Conservation (phyloP, 2,329 filamentous ascomycete species). For the Fusarium palustre region DNA sequence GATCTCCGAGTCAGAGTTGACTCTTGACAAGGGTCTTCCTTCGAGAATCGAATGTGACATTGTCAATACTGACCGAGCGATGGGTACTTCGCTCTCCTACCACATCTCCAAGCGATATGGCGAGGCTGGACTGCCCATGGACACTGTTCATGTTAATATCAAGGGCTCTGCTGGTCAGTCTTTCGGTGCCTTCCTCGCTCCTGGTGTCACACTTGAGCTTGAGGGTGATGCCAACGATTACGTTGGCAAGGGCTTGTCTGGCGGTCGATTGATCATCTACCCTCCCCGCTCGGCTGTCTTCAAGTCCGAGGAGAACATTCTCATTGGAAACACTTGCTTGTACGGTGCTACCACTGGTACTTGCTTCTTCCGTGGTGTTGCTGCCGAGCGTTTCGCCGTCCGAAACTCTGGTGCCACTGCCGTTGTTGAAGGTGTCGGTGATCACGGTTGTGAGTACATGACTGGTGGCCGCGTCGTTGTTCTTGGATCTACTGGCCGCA, state of each 20-base stretch:
- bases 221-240: conserved; percentile 98
- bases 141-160: conserved; percentile 96
- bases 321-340: conserved; percentile 93
- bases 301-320: conserved; percentile 95
- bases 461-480: conserved; percentile 92
- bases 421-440: conserved; percentile 96
- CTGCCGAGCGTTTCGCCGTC: conserved; percentile 95
- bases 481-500: conserved; percentile 89
- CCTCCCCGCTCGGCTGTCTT: conserved; percentile 90
- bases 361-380: conserved; percentile 97
- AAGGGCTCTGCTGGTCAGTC: conserved; percentile 97
- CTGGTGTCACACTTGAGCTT: conserved; percentile 92
- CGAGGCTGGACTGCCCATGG: conserved; percentile 86
- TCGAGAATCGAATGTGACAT: conserved; percentile 95
- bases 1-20: conserved; percentile 93
- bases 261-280: conserved; percentile 92
- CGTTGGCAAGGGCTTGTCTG: conserved; percentile 94
- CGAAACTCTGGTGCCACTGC: conserved; percentile 95
- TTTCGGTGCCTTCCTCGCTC: conserved; percentile 92
- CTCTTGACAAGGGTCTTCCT: conserved; percentile 92
- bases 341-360: conserved; percentile 93
- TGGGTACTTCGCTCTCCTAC: conserved; percentile 95
- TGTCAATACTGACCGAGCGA: conserved; percentile 93
- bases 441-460: conserved; percentile 99
- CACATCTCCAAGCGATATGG: conserved; percentile 94